Conservation (phyloP, 768 basidiomycete genomes). For the Calocybe indica region DNA sequence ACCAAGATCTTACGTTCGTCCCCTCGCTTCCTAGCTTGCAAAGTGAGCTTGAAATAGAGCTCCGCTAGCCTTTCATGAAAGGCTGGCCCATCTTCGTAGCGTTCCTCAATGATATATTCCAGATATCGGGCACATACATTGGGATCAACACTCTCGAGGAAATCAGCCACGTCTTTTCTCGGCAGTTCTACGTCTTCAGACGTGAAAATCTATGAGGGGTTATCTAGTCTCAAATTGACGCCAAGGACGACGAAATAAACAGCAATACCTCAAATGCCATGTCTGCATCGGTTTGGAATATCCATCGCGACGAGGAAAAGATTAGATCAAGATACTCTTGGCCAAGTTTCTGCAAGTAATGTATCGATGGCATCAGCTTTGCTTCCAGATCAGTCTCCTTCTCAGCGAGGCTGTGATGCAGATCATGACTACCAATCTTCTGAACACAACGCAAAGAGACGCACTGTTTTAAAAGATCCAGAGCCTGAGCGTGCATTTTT, state of each 20-base stretch:
- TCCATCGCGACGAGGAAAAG: slow-evolving; percentile 79
- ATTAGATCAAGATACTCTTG: slow-evolving; percentile 77
- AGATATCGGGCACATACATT: slow-evolving; percentile 74
- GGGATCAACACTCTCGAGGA: slow-evolving; percentile 67
- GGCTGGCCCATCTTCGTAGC: slow-evolving; percentile 54
- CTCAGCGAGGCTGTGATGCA: slow-evolving; percentile 59
- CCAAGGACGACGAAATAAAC: background rate
- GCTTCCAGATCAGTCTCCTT: slow-evolving; percentile 74
- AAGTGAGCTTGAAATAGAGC: slow-evolving; percentile 71
- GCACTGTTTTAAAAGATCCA: slow-evolving; percentile 80
- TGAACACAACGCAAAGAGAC: slow-evolving; percentile 18
- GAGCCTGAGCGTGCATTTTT: slow-evolving; percentile 89
- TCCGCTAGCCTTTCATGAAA: slow-evolving; percentile 92
- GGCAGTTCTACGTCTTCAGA: slow-evolving; percentile 94
- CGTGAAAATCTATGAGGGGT: slow-evolving; percentile 73
- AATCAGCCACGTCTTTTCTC: slow-evolving; percentile 65
- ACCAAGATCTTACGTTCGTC: slow-evolving; percentile 44
- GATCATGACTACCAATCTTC: background rate
- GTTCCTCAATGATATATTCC: slow-evolving; percentile 76
- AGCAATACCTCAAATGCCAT: slow-evolving; percentile 68
- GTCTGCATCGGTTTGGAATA: slow-evolving; percentile 66
- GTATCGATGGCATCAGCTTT: slow-evolving; percentile 77
- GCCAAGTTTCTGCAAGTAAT: slow-evolving; percentile 88
- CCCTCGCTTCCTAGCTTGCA: slow-evolving; percentile 48
- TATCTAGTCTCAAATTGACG: background rate